Conservation (phyloP, 2,329 filamentous ascomycete genomes). For the Esteya vermicola region DNA sequence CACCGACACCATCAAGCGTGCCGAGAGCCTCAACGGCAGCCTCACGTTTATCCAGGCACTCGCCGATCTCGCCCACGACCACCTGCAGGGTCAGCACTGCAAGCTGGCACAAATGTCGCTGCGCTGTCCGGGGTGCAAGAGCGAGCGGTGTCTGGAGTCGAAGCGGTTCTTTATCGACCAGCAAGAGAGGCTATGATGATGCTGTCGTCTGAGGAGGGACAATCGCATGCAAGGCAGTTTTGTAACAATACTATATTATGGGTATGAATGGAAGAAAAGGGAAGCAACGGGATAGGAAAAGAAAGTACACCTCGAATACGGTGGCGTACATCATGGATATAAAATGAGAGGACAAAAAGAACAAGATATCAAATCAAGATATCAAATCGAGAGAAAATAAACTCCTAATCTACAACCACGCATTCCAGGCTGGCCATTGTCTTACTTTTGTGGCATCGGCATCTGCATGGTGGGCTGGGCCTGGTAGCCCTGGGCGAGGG, state of each 20-base stretch:
- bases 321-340: no score
- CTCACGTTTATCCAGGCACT: slow-evolving; percentile 81
- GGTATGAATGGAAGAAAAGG: no score
- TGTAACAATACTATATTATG: background rate
- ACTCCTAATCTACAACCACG: background rate
- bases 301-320: no score
- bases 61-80: slow-evolving; percentile 70
- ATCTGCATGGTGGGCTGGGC: slow-evolving; percentile 17
- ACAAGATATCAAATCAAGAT: no score
- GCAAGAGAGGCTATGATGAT: background rate
- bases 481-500: slow-evolving; percentile 17
- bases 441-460: slow-evolving; percentile 10
- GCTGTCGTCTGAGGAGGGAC: no score
- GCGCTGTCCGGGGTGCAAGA: slow-evolving; percentile 86
- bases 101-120: slow-evolving; percentile 80
- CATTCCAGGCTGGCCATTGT: background rate
- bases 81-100: slow-evolving; percentile 52
- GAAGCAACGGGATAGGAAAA: no score
- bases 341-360: no score
- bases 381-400: background rate
- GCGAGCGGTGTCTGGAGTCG: slow-evolving; percentile 69
- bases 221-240: no score
- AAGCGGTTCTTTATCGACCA: slow-evolving; percentile 48
- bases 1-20: slow-evolving; percentile 69
- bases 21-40: slow-evolving; percentile 83